These are phyloP conservation scores for Rosellinia necatrix DNA, from an alignment of 2,329 filamentous ascomycete genomes.

Conservation along the genomic window DNA sequence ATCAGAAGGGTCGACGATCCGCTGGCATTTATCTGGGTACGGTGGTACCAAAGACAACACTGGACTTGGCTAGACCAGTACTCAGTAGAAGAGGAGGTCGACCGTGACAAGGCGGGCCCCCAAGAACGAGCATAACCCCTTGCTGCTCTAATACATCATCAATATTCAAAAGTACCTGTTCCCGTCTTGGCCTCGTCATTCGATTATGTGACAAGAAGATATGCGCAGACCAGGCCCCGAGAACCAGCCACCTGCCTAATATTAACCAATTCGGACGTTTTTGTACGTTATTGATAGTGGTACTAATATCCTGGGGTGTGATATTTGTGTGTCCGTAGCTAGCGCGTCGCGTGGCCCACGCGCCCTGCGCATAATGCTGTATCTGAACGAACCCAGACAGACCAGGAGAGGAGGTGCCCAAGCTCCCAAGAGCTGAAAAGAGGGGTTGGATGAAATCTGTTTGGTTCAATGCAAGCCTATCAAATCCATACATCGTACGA, in stretches of 20 bases:
- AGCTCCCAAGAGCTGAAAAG: too few species aligned
- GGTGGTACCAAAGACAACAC: slow-evolving; percentile 1
- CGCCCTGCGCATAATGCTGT: too few species aligned
- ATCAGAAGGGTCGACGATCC: neutral
- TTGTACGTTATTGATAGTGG: neutral
- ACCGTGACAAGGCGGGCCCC: neutral
- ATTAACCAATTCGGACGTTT: neutral
- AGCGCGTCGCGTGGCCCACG: too few species aligned
- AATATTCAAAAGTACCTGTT: neutral
- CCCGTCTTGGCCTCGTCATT: neutral
- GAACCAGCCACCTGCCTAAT: neutral
- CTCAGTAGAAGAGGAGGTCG: neutral
- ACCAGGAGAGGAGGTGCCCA: too few species aligned
- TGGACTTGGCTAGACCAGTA: neutral
- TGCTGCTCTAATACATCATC: neutral
- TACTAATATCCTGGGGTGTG: too few species aligned
- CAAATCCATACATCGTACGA: too few species aligned
- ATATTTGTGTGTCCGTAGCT: too few species aligned
- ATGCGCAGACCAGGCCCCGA: neutral
- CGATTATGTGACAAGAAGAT: neutral
- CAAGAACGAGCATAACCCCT: neutral
- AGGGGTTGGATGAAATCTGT: too few species aligned
- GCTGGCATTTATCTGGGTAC: slow-evolving; percentile 5
- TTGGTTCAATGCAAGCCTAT: too few species aligned
- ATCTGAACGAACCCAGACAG: too few species aligned